These are phyloP conservation scores for Aspergillus flavus DNA, from an alignment of 2,329 filamentous ascomycete genomes.

Conservation along the genomic window DNA sequence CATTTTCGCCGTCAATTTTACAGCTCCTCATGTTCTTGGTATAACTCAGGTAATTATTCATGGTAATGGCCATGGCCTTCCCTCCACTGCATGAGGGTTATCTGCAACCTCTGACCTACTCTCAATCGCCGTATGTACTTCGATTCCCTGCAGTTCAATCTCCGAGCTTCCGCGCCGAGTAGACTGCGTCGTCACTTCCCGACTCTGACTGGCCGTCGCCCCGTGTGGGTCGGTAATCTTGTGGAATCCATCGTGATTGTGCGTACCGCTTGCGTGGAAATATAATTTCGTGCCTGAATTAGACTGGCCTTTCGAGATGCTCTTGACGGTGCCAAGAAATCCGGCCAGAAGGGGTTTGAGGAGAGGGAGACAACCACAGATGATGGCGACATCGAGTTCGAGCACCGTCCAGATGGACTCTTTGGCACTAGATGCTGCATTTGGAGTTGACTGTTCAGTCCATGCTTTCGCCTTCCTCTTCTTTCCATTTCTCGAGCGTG, in stretches of 20 bases:
- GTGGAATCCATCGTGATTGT: slow-evolving; percentile 10
- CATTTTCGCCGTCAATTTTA: too few relatives aligned
- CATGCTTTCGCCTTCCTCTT: not conserved
- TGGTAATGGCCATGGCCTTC: not conserved
- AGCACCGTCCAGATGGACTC: slow-evolving; percentile 25
- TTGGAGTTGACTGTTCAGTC: not conserved
- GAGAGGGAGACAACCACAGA: slow-evolving; percentile 23
- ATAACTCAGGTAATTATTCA: too few relatives aligned
- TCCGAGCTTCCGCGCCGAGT: slow-evolving; percentile 5
- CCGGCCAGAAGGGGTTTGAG: slow-evolving; percentile 21
- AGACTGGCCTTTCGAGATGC: slow-evolving; percentile 13
- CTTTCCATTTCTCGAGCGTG: not conserved
- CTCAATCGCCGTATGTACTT: slow-evolving; percentile 9
- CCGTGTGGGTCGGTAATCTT: slow-evolving; percentile 7
- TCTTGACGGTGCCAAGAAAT: slow-evolving; percentile 13
- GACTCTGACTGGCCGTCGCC: not conserved
- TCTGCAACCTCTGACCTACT: not conserved
- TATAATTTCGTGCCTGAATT: slow-evolving; percentile 11
- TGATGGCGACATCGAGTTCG: slow-evolving; percentile 24
- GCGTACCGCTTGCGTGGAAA: slow-evolving; percentile 3
- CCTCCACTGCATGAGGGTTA: not conserved
- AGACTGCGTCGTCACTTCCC: not conserved
- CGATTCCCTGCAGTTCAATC: slow-evolving; percentile 11
- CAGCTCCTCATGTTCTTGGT: not conserved
- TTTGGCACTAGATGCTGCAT: slow-evolving; percentile 23